Evolutionary conservation across 1,139 yeast species (phyloP), one percentile per base, ranked within the genome.

Genomic region (Diutina sp.): DNA sequence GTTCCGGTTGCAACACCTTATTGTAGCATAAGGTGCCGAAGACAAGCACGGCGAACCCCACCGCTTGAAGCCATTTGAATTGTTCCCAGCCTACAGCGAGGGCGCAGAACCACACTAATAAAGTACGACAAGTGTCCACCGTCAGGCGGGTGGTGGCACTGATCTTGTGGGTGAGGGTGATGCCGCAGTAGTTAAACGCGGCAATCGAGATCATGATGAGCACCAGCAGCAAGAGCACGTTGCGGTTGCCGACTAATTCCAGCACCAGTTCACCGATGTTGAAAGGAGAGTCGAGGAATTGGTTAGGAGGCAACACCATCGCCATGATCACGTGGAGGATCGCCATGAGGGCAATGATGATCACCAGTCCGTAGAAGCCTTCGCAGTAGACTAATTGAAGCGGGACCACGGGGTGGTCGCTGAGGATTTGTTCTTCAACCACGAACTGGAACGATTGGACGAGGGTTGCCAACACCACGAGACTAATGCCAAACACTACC

Each of bases 81-180:
- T 74, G 63, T 68, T 88, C 95, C 95, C 95, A 88, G 3, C 95
- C 95, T 63, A 87, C 67, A n/a, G 70, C 57, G 58, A 87, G 71
- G 0, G 95, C 89, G n/a, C 85, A 77, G 1, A 83, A 56, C 95
- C 95, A 88, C 25, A 88, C 91, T 48, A 86, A 71, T 51, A 87
- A 70, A 0, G 95, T 87, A 63, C 95, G 77, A 60, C 88, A 84
- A 0, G 91, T 84, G 65, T 88, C 95, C 54, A 88, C 80, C 1
- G 95, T 88, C 21, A 90, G 83, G 65, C 95, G 76, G 2, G 93
- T 78, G 0, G 95, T 87, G 45, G 95, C 95, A 56, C 87, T 83
- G 56, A 87, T 68, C 56, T 72, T 70, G 56, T 80, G 77, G 2
- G 95, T 88, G 53, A 88, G 73, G 4, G 89, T 77, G 55, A 87